Evolutionary conservation across 2,329 filamentous ascomycete genomes (phyloP).

Genomic region (Colletotrichum sidae): DNA sequence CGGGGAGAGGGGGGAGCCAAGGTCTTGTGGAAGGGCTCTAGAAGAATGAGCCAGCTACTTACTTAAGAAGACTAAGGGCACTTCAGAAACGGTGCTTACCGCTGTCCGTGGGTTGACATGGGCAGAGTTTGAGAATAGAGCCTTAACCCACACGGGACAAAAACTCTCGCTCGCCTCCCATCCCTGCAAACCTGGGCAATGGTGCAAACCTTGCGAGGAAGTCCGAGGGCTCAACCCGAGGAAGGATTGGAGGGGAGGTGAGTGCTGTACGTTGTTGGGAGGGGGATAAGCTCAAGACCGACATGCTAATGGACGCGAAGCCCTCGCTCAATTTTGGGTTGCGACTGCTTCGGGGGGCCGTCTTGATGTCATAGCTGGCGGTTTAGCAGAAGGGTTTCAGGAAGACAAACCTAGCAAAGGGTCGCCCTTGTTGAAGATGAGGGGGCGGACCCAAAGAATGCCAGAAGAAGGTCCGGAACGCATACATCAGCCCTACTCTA

Average conservation of each 20-base stretch:
- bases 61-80: neutral
- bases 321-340: neutral
- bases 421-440: neutral
- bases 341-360: neutral
- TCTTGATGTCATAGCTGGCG: constrained; percentile 9
- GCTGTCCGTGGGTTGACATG: neutral
- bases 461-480: neutral
- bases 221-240: no score
- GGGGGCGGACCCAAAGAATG: neutral
- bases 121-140: constrained; percentile 14
- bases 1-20: neutral
- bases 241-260: no score
- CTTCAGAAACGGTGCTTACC: neutral
- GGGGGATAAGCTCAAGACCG: neutral
- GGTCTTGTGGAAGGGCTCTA: neutral
- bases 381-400: constrained; percentile 2
- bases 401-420: neutral
- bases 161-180: neutral
- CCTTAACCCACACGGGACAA: neutral
- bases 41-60: neutral
- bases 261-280: no score
- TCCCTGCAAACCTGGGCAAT: neutral
- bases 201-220: no score
- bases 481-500: no score
- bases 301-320: neutral